Conservation (phyloP, 2,329 filamentous ascomycete species). For the Mollisiaceae sp. region DNA sequence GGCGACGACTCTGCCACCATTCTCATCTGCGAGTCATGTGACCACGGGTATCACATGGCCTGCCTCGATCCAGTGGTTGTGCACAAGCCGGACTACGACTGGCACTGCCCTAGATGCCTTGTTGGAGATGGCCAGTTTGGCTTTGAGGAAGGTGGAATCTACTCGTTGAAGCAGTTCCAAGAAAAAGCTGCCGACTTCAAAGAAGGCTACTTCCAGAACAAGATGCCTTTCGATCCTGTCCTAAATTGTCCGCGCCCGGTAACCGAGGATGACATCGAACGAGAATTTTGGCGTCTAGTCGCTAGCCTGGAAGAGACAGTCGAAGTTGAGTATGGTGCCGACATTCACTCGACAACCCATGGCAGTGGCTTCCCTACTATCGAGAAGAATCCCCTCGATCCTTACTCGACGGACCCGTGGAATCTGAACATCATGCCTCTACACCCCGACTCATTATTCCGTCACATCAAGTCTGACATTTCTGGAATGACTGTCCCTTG, state of each 20-base stretch:
- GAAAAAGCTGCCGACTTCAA: slow-evolving; percentile 96
- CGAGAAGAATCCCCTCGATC: slow-evolving; percentile 85
- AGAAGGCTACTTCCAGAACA: slow-evolving; percentile 87
- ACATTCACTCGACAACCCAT: slow-evolving; percentile 97
- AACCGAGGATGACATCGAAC: slow-evolving; percentile 93
- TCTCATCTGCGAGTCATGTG: slow-evolving; percentile 88
- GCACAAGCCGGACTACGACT: slow-evolving; percentile 80
- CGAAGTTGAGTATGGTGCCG: slow-evolving; percentile 96
- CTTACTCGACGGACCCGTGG: slow-evolving; percentile 91
- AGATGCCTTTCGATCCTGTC: slow-evolving; percentile 85
- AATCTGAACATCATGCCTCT: slow-evolving; percentile 93
- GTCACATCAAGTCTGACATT: slow-evolving; percentile 97
- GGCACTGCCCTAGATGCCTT: slow-evolving; percentile 94
- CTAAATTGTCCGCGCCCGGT: slow-evolving; percentile 81
- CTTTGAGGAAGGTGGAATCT: slow-evolving; percentile 94
- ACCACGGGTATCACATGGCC: slow-evolving; percentile 82
- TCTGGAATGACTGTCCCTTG: slow-evolving; percentile 99
- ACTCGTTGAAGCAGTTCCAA: slow-evolving; percentile 94
- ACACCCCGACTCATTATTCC: slow-evolving; percentile 88
- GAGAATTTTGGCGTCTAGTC: slow-evolving; percentile 95
- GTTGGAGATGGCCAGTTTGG: slow-evolving; percentile 97
- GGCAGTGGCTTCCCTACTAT: slow-evolving; percentile 96
- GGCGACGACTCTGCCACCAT: slow-evolving; percentile 74
- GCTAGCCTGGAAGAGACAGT: slow-evolving; percentile 94
- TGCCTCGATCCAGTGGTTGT: slow-evolving; percentile 89